phyloP scores from a whole-genome alignment of 805 yeast genomes.

The Lachancea meyersii region DNA sequence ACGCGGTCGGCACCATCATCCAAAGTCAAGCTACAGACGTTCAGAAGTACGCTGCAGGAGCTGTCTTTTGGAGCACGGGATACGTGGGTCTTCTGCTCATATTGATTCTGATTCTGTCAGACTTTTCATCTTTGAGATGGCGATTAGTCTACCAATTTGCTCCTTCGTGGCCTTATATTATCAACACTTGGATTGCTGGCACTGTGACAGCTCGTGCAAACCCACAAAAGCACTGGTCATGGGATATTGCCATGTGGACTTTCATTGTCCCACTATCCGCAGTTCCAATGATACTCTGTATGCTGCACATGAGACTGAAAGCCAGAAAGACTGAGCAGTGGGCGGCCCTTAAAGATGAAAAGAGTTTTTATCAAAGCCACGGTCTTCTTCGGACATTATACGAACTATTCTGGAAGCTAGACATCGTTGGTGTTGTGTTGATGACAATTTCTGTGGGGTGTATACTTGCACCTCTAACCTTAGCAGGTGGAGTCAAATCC shows the following conservation, averaged over 20 bases:
- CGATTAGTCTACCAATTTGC: conserved; percentile 58
- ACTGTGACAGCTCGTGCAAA: conserved; percentile 40
- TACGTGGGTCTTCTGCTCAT: conserved; percentile 58
- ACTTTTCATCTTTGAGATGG: conserved; percentile 63
- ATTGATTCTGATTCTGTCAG: conserved; percentile 54
- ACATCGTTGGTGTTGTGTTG: conserved; percentile 56
- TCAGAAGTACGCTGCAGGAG: conserved; percentile 50
- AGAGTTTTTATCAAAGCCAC: conserved; percentile 35
- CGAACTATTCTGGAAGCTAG: conserved; percentile 51
- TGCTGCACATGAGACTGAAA: conserved; percentile 48
- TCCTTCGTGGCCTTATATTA: conserved; percentile 66
- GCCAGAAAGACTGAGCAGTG: conserved; percentile 52
- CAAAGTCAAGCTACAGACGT: conserved; percentile 50
- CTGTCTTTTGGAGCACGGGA: conserved; percentile 44
- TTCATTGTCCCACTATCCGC: conserved; percentile 61
- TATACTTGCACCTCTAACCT: conserved; percentile 62
- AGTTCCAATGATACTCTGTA: conserved; percentile 49
- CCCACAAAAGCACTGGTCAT: conserved; percentile 44
- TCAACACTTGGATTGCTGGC: conserved; percentile 75
- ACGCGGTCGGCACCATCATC: conserved; percentile 50
- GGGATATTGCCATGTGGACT: conserved; percentile 81
- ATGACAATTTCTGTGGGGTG: conserved; percentile 54
- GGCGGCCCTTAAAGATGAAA: conserved; percentile 36
- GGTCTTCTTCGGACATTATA: conserved; percentile 31
- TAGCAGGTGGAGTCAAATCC: conserved; percentile 57